phyloP scores from a whole-genome alignment of 106 monocot genomes.

The Allium cepa region DNA sequence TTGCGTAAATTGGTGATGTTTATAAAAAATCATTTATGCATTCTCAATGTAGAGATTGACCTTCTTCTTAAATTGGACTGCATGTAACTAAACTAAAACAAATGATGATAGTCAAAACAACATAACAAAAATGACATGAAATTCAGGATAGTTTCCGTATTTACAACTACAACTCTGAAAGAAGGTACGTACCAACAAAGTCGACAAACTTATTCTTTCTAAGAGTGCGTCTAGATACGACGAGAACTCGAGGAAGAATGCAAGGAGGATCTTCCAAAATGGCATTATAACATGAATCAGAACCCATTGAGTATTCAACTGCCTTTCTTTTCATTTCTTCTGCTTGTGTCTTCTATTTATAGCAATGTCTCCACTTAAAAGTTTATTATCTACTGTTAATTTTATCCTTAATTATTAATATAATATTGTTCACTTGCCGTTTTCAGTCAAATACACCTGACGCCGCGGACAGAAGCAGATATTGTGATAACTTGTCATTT shows the following conservation, averaged over 20 bases:
- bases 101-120: no score
- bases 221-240: conserved; percentile 79
- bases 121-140: no score
- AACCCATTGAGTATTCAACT: no score
- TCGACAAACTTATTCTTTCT: conserved; percentile 99
- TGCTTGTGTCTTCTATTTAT: neutral
- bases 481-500: no score
- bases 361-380: neutral
- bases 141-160: no score
- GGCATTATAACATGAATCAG: no score
- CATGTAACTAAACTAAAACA: no score
- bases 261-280: neutral
- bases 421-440: neutral
- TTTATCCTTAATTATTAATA: neutral
- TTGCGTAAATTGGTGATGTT: no score
- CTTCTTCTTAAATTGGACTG: no score
- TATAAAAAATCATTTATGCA: no score
- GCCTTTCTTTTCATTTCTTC: neutral
- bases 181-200: conserved; percentile 56
- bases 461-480: neutral
- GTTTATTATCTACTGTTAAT: neutral
- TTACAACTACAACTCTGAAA: no score
- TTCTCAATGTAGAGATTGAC: no score
- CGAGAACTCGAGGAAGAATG: conserved; percentile 86
- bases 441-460: neutral